Evolutionary conservation across 2,329 filamentous ascomycete genomes (phyloP), one percentile per base, ranked within the genome.

Genomic region (Diaporthe sp.): DNA sequence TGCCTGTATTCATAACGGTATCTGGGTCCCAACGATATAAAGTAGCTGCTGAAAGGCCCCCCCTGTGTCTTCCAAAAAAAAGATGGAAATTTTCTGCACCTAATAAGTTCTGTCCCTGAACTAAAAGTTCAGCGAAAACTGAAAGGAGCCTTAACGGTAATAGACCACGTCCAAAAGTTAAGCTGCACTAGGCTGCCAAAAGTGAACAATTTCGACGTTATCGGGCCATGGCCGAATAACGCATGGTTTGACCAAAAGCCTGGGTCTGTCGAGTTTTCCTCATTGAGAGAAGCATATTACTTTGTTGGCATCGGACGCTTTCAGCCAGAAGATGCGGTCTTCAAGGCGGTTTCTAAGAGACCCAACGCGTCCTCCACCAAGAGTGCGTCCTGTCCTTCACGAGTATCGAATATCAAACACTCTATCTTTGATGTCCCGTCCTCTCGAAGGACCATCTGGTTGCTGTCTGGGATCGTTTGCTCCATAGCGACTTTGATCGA

Each of bases 391-490:
- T 57, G 62, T 25, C 31, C 42, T 34, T 28, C 7, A 25, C 39
- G 37, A 25, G 58, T 4, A 2, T 68, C 57, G 28, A 77, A 37
- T 55, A 72, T 28, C 46, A 77, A 69, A 53, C 62, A 72, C 59
- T 75, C 57, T 59, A 77, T 75, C 10, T 65, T 57, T 31, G 75
- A 77, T 31, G 22, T 19, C 22, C n/a, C 4, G 25, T 73, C 55
- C 19, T 12, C 7, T 17, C 12, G 42, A n/a, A 75, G 49, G 4
- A 75, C 62, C 75, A 73, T 73, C 44, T 71, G 74, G 12, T 70
- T 65, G 42, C 55, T 75, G 49, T 22, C 42, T n/a, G 53, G 37
- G 10, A 28, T 51, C 4, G 57, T 7, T 19, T 68, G 13, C 22
- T 49, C 37, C 49, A 71, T 71, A 17, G 15, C 15, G 19, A 75